Percentiles rank a stretch among this genome's conserved stretches.
Evolutionary conservation across 1,284 basidiomycete species (phyloP).

Genomic region (Cutaneotrichosporon daszewskae): DNA sequence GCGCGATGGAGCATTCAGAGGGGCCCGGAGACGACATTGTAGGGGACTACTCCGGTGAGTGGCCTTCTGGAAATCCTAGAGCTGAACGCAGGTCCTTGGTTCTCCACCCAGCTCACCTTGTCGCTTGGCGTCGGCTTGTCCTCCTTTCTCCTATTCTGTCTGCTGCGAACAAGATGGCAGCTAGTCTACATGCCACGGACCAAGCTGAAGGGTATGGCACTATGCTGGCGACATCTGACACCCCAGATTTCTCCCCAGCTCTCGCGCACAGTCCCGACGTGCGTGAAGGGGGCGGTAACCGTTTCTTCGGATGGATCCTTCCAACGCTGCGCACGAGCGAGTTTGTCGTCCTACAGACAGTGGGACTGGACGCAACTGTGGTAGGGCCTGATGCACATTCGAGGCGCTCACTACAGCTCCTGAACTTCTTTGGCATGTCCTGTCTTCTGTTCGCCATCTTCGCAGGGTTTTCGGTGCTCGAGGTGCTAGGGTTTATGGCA

Average conservation of each 20-base stretch:
- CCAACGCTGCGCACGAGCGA: constrained; percentile 87
- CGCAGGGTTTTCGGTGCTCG: constrained; percentile 55
- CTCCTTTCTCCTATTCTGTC: constrained; percentile 82
- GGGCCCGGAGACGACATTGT: constrained; percentile 3
- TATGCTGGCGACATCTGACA: background rate
- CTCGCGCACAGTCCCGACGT: constrained; percentile 33
- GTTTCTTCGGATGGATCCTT: constrained; percentile 89
- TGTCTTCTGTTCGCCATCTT: constrained; percentile 80
- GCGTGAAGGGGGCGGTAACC: constrained; percentile 12
- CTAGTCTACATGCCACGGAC: constrained; percentile 86
- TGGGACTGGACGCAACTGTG: constrained; percentile 92
- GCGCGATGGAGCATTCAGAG: no score
- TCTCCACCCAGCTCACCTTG: constrained; percentile 80
- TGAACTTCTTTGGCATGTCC: constrained; percentile 91
- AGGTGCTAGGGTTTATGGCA: constrained; percentile 67
- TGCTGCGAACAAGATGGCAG: constrained; percentile 79
- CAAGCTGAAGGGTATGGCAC: constrained; percentile 73
- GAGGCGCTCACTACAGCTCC: constrained; percentile 57
- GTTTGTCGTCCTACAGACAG: constrained; percentile 90
- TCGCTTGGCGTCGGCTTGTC: constrained; percentile 69
- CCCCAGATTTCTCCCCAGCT: constrained; percentile 38
- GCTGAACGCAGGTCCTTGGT: constrained; percentile 28
- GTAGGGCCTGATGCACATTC: constrained; percentile 54
- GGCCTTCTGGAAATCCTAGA: no score
- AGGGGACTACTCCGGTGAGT: constrained; percentile 5